Percentiles rank a stretch among this genome's conserved stretches.
Conservation (phyloP, 176 grass and related monocot species). For the Eleusine coracana region DNA sequence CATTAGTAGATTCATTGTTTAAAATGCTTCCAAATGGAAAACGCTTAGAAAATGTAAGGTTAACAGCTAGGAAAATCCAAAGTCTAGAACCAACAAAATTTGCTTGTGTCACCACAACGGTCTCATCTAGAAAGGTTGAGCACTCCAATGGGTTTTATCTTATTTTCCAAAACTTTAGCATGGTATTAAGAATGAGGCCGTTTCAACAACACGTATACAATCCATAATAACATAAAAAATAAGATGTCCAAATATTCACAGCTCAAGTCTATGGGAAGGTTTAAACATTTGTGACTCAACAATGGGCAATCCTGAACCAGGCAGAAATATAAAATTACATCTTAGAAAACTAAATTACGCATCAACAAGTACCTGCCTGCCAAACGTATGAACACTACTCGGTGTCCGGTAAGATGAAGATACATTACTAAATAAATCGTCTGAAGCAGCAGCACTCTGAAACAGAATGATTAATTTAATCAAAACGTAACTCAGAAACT, state of each 20-base stretch:
- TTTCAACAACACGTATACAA: neutral
- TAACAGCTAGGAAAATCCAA: neutral
- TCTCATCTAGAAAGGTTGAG: neutral
- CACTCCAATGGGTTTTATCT: neutral
- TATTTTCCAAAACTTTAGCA: slow-evolving; percentile 3
- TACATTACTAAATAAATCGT: slow-evolving; percentile 33
- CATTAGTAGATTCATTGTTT: no score
- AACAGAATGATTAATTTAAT: slow-evolving; percentile 29
- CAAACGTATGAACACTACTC: slow-evolving; percentile 41
- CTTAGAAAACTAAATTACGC: slow-evolving; percentile 23
- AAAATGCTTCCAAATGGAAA: no score
- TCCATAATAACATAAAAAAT: neutral
- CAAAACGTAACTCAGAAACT: slow-evolving; percentile 10
- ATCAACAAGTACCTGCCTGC: slow-evolving; percentile 55
- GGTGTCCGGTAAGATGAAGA: slow-evolving; percentile 39
- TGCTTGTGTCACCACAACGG: neutral
- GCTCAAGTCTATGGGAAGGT: neutral
- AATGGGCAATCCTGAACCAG: neutral
- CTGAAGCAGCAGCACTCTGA: slow-evolving; percentile 44
- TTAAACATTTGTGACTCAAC: neutral
- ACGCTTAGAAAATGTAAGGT: neutral
- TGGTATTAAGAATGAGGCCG: neutral
- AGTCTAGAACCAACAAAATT: neutral
- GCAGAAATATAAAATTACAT: slow-evolving; percentile 23
- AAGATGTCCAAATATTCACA: neutral